Evolutionary conservation across 208 protist species (phyloP).

Genomic region (Trypanosoma brucei): DNA sequence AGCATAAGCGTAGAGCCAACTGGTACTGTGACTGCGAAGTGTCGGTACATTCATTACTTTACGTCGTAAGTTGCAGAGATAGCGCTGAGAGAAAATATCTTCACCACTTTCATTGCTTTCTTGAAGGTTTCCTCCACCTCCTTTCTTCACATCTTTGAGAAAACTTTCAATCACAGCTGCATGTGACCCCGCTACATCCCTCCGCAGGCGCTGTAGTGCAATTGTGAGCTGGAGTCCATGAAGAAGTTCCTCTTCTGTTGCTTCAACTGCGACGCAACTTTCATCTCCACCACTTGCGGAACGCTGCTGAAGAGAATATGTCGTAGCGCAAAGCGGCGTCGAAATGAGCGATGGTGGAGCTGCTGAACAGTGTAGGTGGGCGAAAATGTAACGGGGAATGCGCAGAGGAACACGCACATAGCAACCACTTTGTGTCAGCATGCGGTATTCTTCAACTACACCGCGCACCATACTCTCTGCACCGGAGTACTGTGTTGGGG

Average conservation of each 20-base stretch:
- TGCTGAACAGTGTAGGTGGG: slow-evolving; percentile 32
- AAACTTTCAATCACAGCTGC: slow-evolving; percentile 8
- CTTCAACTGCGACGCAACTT: not conserved
- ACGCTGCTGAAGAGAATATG: not conserved
- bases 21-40: slow-evolving; percentile 19
- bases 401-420: slow-evolving; percentile 42
- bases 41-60: slow-evolving; percentile 16
- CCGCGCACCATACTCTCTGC: slow-evolving; percentile 10
- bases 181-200: slow-evolving; percentile 5
- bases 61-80: slow-evolving; percentile 9
- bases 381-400: slow-evolving; percentile 43
- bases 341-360: slow-evolving; percentile 8
- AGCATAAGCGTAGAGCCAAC: slow-evolving; percentile 36
- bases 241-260: slow-evolving; percentile 16
- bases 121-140: not conserved
- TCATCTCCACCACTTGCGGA: not conserved
- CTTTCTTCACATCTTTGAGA: slow-evolving; percentile 4
- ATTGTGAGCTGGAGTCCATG: slow-evolving; percentile 22
- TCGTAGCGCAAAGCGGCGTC: not conserved
- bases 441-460: slow-evolving; percentile 20
- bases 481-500: not conserved
- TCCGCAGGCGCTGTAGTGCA: slow-evolving; percentile 19
- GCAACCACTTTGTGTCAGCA: slow-evolving; percentile 21
- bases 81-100: not conserved
- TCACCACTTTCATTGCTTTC: not conserved